These are phyloP conservation scores for Eucalyptus tenuipes DNA, from an alignment of 345 rosid genomes.

Conservation along the genomic window DNA sequence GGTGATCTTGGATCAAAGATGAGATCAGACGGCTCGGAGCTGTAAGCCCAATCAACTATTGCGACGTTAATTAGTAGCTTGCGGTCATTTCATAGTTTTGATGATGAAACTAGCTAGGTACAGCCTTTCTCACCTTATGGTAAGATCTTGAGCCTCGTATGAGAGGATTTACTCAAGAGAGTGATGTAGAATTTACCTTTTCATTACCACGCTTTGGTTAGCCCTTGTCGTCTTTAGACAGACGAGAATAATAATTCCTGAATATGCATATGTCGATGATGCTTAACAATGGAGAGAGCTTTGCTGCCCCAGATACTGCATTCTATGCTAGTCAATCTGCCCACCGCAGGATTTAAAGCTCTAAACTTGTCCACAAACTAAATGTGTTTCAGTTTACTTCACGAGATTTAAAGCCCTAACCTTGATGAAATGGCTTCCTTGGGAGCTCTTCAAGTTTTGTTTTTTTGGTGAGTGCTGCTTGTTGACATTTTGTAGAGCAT, in stretches of 20 bases:
- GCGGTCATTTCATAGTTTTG: not conserved
- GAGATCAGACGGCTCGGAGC: conserved; percentile 4
- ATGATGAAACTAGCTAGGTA: not conserved
- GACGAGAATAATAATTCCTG: not conserved
- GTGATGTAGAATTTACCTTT: not conserved
- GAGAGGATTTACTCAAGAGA: not conserved
- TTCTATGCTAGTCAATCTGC: not conserved
- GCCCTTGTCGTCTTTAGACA: not conserved
- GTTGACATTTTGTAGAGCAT: not conserved
- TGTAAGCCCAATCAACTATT: not conserved
- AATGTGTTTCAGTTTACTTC: not conserved
- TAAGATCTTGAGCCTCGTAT: not conserved
- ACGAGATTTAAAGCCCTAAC: not conserved
- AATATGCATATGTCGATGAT: not conserved
- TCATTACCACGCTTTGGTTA: not conserved
- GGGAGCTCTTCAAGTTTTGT: not conserved
- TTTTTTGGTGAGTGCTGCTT: not conserved
- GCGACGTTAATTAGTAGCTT: not conserved
- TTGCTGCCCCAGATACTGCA: not conserved
- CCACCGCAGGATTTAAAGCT: not conserved
- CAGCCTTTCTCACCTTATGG: not conserved
- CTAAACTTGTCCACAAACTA: not conserved
- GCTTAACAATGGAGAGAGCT: not conserved
- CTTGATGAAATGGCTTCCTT: not conserved
- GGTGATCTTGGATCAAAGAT: conserved; percentile 31